Evolutionary conservation across 176 grass and related monocot species (phyloP), one percentile per base, ranked within the genome.

Genomic region (Zea mays): DNA sequence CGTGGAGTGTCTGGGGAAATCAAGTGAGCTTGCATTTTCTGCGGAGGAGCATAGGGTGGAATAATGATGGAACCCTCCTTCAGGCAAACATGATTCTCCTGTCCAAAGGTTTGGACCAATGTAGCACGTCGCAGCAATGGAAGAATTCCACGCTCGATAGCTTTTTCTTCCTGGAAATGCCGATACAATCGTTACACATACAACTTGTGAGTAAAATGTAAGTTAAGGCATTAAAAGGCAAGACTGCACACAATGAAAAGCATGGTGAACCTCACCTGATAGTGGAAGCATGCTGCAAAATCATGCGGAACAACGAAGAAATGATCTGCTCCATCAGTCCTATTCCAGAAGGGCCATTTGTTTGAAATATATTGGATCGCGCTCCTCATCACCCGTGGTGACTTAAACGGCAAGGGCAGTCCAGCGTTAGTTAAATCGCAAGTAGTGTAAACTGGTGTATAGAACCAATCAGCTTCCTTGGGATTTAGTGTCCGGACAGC

Each of bases 381-480:
- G 79, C 94, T 97, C 81, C 94, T 87, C 90, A 97, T 97, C 76
- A 97, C 92, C 68, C 94, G 78, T 39, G 94, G 94, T 7, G 90
- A 93, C 67, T 97, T 97, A 74, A 93, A 97, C 4, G 94, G 94
- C 42, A 97, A 86, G 37, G 94, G 94, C 16, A 93, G 86, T 10
- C 94, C 94, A 82, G 86, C 87, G 15, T 79, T 86, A 71, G 94
- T 97, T 41, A 97, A 62, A 38, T 97, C 91, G 73, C 94, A 97
- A 17, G 94, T 97, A 51, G 91, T 88, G 71, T 97, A 93, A 81
- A 97, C 94, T 17, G 94, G 94, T 16, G 89, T 86, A 48, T 97
- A 97, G 80, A 97, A 97, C 94, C 94, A 97, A 59, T 97, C 94
- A 42, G 94, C 94, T 64, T 97, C 94, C 75, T 97, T 92, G 12